These are phyloP conservation scores for Hygrophorus russula DNA, from an alignment of 768 basidiomycete species.

Conservation along the genomic window DNA sequence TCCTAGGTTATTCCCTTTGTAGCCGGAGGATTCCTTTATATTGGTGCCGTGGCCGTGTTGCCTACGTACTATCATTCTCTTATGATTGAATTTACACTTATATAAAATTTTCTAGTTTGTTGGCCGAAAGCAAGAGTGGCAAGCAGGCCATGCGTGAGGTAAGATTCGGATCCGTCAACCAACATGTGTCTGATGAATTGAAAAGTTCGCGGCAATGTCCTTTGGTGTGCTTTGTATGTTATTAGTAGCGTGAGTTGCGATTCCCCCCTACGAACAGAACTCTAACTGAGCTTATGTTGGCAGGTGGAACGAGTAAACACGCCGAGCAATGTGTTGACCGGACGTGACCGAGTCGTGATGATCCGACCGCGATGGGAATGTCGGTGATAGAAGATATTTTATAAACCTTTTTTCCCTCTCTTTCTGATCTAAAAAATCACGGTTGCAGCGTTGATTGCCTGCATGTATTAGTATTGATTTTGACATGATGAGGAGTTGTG, in stretches of 20 bases:
- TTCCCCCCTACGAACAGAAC: neutral
- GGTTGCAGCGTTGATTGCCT: too few relatives aligned
- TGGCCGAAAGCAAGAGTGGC: slow-evolving; percentile 81
- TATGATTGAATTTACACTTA: slow-evolving; percentile 3
- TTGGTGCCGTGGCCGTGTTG: slow-evolving; percentile 84
- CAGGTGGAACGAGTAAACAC: slow-evolving; percentile 68
- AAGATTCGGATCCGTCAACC: slow-evolving; percentile 12
- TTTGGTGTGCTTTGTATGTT: slow-evolving; percentile 90
- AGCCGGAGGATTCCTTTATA: slow-evolving; percentile 87
- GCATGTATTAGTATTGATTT: too few relatives aligned
- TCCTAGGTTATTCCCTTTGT: slow-evolving; percentile 78
- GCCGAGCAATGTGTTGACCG: neutral
- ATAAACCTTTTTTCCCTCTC: too few relatives aligned
- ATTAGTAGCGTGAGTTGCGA: slow-evolving; percentile 69
- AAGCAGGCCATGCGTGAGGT: slow-evolving; percentile 89
- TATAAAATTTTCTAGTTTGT: slow-evolving; percentile 36
- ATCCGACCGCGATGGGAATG: neutral
- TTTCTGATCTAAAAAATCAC: too few relatives aligned
- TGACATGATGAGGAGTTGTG: too few relatives aligned
- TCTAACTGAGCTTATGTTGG: slow-evolving; percentile 3
- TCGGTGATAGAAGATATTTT: neutral
- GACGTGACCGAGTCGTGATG: neutral
- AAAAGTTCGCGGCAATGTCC: slow-evolving; percentile 83
- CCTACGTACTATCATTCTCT: slow-evolving; percentile 55
- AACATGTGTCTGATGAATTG: slow-evolving; percentile 5